Evolutionary conservation across 2,329 filamentous ascomycete genomes (phyloP), one percentile per base, ranked within the genome.

Genomic region (Colletotrichum paranaense): DNA sequence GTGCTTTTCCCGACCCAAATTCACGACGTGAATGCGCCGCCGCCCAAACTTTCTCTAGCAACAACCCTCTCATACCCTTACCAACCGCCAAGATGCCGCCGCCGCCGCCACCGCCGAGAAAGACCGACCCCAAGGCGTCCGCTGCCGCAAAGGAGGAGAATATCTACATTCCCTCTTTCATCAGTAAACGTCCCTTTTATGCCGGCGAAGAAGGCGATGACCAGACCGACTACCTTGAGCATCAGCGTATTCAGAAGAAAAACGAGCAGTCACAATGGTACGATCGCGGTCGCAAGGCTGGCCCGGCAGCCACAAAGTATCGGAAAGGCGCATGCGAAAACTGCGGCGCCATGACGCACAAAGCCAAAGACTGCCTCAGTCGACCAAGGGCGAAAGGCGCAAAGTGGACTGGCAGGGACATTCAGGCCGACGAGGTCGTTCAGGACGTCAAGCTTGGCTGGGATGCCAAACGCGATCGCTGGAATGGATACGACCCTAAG

Each of bases 311-410:
- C 63, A 99, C 97, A 76, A 99, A 98, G 81, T 99, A 94, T 82
- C 94, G 97, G 76, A 99, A 98, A 86, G 97, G 97, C 80, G 96
- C 97, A 66, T 99, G 97, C 85, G 96, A 98, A 84, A 99, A 99
- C 84, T 99, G 97, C 85, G 97, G 97, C 79, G 93, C 95, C 71
- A 97, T 98, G 94, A 95, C 94, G 76, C 97, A 99, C 85, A 97
- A 97, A 84, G 93, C 92, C 65, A 98, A 97, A 81, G 96, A 98
- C 80, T 99, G 97, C 80, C 85, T 99, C 63, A 95, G 93, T 79
- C 90, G 97, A 67, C 97, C 95, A 35, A 91, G 97, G 72, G 97
- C 97, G 64, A 92, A 93, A 69, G 96, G 97, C 75, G 97, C 97
- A 12, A 95, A 93, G 81, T 98, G 93, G 91, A 97, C 95, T 0